Percentiles rank a stretch among this genome's conserved stretches.
These are phyloP conservation scores for Acer yangbiense DNA, from an alignment of 345 rosid genomes.

Conservation along the genomic window DNA sequence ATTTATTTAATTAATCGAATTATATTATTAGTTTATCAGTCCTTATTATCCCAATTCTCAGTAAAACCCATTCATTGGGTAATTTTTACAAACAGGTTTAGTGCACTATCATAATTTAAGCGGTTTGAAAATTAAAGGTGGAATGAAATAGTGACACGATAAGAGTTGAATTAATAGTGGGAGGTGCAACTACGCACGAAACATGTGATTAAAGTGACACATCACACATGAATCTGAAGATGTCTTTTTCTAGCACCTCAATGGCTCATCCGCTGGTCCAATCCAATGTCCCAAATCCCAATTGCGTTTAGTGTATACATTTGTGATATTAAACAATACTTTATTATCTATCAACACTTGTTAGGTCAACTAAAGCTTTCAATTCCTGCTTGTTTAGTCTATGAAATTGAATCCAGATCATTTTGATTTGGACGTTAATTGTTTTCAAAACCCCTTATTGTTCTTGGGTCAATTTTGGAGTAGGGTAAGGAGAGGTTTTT, in stretches of 20 bases:
- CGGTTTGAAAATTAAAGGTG: no score
- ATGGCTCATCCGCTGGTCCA: neutral
- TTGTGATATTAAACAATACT: neutral
- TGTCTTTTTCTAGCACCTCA: neutral
- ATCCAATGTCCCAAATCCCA: neutral
- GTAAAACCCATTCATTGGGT: neutral
- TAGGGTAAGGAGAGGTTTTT: no score
- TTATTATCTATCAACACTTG: neutral
- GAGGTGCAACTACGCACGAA: neutral
- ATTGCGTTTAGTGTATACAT: neutral
- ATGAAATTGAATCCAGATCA: neutral
- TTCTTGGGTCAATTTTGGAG: slow-evolving; percentile 11
- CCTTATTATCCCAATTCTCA: neutral
- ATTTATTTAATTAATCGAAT: neutral
- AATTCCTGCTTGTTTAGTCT: neutral
- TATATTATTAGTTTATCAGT: neutral
- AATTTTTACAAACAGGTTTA: no score
- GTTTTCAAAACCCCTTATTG: neutral
- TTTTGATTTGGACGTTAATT: neutral
- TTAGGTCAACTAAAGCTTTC: slow-evolving; percentile 20
- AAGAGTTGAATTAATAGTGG: neutral
- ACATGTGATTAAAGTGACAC: neutral
- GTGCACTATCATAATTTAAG: no score
- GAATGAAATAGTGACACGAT: no score
- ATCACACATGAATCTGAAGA: no score